These are phyloP conservation scores for Trichomonas tenax DNA, from an alignment of 208 protist genomes.

Conservation along the genomic window DNA sequence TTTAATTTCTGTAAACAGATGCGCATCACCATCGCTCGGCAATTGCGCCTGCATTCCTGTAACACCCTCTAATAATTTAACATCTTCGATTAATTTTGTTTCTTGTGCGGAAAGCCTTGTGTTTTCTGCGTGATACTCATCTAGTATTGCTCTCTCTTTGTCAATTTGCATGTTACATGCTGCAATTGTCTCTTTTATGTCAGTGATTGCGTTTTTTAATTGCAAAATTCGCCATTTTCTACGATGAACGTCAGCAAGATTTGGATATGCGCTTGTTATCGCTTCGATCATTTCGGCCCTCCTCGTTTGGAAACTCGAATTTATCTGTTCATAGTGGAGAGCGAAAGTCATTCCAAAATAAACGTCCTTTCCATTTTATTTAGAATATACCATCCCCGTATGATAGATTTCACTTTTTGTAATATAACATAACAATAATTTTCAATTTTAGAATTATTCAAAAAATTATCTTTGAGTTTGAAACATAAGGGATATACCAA, in stretches of 20 bases:
- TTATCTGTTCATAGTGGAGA: no score
- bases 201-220: not conserved
- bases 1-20: not conserved
- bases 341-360: no score
- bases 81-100: not conserved
- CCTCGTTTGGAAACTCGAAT: no score
- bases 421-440: no score
- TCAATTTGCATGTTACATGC: not conserved
- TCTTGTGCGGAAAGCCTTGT: not conserved
- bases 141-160: not conserved
- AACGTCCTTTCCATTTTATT: no score
- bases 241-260: not conserved
- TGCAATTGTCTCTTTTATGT: not conserved
- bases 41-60: not conserved
- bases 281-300: no score
- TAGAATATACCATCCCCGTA: no score
- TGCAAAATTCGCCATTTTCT: conserved; percentile 9
- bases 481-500: no score
- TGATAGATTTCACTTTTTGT: no score
- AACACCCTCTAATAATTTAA: not conserved
- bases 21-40: not conserved
- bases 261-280: not conserved
- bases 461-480: no score
- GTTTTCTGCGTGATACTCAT: not conserved
- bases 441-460: no score